Base-by-base conservation (phyloP, 805 yeast species). In the Kregervanrija fluxuum region DNA sequence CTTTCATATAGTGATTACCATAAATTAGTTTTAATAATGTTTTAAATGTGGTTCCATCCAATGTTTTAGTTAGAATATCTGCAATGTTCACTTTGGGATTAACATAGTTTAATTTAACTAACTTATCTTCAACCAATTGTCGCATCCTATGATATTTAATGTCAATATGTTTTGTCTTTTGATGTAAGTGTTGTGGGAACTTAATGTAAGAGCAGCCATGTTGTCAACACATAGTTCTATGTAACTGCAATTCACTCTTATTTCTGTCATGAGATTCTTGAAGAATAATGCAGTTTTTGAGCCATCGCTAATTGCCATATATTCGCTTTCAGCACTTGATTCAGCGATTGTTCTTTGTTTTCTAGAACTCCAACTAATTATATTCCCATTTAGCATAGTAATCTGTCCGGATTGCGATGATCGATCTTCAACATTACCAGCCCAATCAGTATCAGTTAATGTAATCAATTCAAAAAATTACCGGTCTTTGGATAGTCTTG, bases 291-390 rank as follows among this genome's bases (percentile, higher is more conserved):
- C 38, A n/a, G 40, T 33, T 16, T 41, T 41, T 13, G 33, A 11
- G 12, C 37, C 43, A 14, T 33, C 35, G 6, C 30, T 32, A 34
- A 44, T 35, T 9, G 36, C 35, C 13, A 37, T 43, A 13, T 45
- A 36, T 38, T 41, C 43, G 15, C 42, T 28, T 42, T 46, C 49
- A n/a, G 47, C 39, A 16, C 38, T 43, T 11, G 40, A 40, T 11
- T 36, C 11, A 9, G 44, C 38, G n/a, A 17, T 40, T 13, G 22
- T 2, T 8, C 32, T 37, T 17, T 35, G 38, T 11, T 40, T 22
- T 5, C 14, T 35, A 11, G 49, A 46, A 14, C 28, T 11, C 47
- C 41, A 43, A 5, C 41, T 35, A 8, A 45, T 32, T 6, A 41
- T 39, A 31, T 37, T 41, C 11, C 31, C 31, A 17, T 46, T 43